Base-by-base conservation (phyloP, 192 early-diverging fungal species). In the Umbelopsis isabellina region DNA sequence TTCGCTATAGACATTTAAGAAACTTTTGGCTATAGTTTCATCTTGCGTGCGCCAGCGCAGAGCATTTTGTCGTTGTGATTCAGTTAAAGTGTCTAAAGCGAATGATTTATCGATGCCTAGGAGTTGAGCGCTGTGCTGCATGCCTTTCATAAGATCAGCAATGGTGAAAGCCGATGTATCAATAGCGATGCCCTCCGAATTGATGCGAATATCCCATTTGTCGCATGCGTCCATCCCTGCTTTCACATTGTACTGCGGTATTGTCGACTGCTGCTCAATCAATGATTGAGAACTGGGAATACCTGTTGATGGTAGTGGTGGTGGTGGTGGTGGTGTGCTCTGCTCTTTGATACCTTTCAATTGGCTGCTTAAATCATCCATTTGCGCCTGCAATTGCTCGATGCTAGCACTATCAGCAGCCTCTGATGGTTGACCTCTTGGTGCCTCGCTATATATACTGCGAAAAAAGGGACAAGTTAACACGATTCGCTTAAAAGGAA, bases 41-140 rank as follows among this genome's bases (percentile, higher is more conserved):
- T 61, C 55, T 30, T 61, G 55, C 7, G 55, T 61, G 55, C 55
- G 55, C 55, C 55, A 61, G 55, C 55, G 55, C 55, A 61, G 16
- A n/a, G 55, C 25, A 61, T 25, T 25, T 16, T 61, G 10, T 35
- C 27, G 16, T 61, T 61, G 55, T 33, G 55, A 22, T 61, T 61
- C 27, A 61, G 27, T 61, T 1, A 35, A 33, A 16, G 55, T 25
- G 27, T 35, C 55, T 16, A 61, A 4, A 61, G 16, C 27, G 3
- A 61, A 30, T 27, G 55, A 35, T 61, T 61, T 25, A 18, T 61
- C 55, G 27, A 61, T 61, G 18, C 55, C 55, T 16, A 61, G 16
- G 55, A 61, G 13, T 16, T 35, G 55, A 16, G 55, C 55, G 55
- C 55, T 61, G 5, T 61, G 55, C 5, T 30, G 27, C 55, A 61